Evolutionary conservation across 2,329 filamentous ascomycete genomes (phyloP).

Genomic region (Aspergillus pseudotamarii): DNA sequence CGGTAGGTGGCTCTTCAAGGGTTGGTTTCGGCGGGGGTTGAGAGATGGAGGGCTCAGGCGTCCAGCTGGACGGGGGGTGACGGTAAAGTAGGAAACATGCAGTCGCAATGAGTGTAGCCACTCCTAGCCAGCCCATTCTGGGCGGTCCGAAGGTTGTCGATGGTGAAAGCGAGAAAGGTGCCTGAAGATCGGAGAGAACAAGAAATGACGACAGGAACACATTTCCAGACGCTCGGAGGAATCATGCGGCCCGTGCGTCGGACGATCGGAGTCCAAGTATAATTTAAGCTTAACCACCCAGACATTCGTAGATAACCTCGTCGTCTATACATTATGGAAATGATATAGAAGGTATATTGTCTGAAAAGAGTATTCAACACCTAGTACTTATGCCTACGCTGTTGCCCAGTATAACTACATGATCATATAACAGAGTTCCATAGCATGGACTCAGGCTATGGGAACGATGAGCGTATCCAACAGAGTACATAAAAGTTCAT

Average conservation of each 20-base stretch:
- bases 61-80: constrained; percentile 41
- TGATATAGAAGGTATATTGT: background rate
- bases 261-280: background rate
- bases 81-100: constrained; percentile 44
- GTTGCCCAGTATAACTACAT: too few relatives aligned
- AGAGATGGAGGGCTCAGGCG: constrained; percentile 18
- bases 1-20: constrained; percentile 16
- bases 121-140: constrained; percentile 47
- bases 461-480: too few relatives aligned
- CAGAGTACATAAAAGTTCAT: too few relatives aligned
- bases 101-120: constrained; percentile 43
- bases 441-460: too few relatives aligned
- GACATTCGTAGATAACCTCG: background rate
- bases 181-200: background rate
- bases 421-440: too few relatives aligned
- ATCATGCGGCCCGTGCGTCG: background rate
- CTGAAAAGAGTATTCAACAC: background rate
- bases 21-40: constrained; percentile 21
- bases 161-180: background rate
- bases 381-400: too few relatives aligned
- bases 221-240: background rate
- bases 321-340: background rate
- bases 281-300: background rate
- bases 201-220: background rate
- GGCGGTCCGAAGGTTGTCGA: constrained; percentile 8